Evolutionary conservation across 1,139 yeast species (phyloP).

Genomic region (Saccharomyces hybrid): DNA sequence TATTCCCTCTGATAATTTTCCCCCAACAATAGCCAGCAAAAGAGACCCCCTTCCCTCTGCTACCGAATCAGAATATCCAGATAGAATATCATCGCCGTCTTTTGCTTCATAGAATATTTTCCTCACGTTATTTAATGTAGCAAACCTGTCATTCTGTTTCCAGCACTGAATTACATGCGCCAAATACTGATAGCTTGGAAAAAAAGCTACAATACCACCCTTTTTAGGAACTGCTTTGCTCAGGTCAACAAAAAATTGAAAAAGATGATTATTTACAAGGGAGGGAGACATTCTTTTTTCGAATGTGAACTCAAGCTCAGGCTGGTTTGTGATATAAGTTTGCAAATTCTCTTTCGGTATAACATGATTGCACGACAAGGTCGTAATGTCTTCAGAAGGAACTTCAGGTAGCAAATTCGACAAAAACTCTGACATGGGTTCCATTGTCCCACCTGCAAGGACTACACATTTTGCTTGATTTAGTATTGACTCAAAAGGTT

Average conservation of each 20-base stretch:
- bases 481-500: slow-evolving; percentile 57
- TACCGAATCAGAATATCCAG: slow-evolving; percentile 42
- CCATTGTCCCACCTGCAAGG: slow-evolving; percentile 96
- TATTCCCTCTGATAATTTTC: slow-evolving; percentile 89
- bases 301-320: slow-evolving; percentile 60
- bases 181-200: slow-evolving; percentile 78
- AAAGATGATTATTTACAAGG: slow-evolving; percentile 46
- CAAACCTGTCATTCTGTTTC: slow-evolving; percentile 37
- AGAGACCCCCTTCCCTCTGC: slow-evolving; percentile 46
- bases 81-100: slow-evolving; percentile 41
- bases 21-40: slow-evolving; percentile 84
- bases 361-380: slow-evolving; percentile 76
- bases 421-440: slow-evolving; percentile 68
- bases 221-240: slow-evolving; percentile 44
- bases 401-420: slow-evolving; percentile 60
- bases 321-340: slow-evolving; percentile 46
- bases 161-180: slow-evolving; percentile 44
- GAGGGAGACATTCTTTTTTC: slow-evolving; percentile 44
- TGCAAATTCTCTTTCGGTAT: slow-evolving; percentile 63
- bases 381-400: slow-evolving; percentile 37
- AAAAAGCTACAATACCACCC: slow-evolving; percentile 69
- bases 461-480: slow-evolving; percentile 64
- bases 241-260: slow-evolving; percentile 41
- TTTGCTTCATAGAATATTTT: slow-evolving; percentile 51
- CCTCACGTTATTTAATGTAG: slow-evolving; percentile 37